Evolutionary conservation across 2,329 filamentous ascomycete genomes (phyloP).

Genomic region (Penicillium corylophilum): DNA sequence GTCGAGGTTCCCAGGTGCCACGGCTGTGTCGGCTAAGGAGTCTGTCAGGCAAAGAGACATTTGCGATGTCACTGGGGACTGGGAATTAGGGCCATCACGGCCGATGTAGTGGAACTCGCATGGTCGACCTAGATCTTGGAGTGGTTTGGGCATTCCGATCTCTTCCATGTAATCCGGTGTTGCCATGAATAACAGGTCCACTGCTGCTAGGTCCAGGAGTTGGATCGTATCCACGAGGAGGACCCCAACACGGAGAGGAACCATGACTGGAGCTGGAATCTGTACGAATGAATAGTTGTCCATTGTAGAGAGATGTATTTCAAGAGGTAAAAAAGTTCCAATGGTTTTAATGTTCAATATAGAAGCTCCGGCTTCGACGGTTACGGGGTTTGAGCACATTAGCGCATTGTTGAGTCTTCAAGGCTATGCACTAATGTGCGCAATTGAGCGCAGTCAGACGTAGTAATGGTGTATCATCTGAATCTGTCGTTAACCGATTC

Average conservation of each 20-base stretch:
- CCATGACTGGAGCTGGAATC: slow-evolving; percentile 3
- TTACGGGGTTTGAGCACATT: not conserved
- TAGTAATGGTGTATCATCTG: not conserved
- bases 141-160: slow-evolving; percentile 31
- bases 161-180: slow-evolving; percentile 27
- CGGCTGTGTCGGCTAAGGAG: slow-evolving; percentile 25
- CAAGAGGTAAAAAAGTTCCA: not conserved
- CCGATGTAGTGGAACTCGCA: slow-evolving; percentile 34
- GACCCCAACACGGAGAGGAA: slow-evolving; percentile 31
- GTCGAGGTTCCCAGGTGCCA: slow-evolving; percentile 38
- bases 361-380: not conserved
- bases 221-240: slow-evolving; percentile 38
- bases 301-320: not conserved
- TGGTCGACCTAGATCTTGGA: slow-evolving; percentile 27
- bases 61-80: slow-evolving; percentile 26
- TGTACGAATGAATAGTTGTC: not conserved
- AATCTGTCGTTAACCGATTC: not conserved
- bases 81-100: slow-evolving; percentile 12
- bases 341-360: not conserved
- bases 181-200: slow-evolving; percentile 43
- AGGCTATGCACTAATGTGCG: not conserved
- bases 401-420: not conserved
- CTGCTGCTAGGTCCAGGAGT: slow-evolving; percentile 39
- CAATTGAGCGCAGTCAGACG: slow-evolving; percentile 3
- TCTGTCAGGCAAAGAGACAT: slow-evolving; percentile 30